These are phyloP conservation scores for Podaxis pistillaris DNA, from an alignment of 768 basidiomycete genomes.

Conservation along the genomic window DNA sequence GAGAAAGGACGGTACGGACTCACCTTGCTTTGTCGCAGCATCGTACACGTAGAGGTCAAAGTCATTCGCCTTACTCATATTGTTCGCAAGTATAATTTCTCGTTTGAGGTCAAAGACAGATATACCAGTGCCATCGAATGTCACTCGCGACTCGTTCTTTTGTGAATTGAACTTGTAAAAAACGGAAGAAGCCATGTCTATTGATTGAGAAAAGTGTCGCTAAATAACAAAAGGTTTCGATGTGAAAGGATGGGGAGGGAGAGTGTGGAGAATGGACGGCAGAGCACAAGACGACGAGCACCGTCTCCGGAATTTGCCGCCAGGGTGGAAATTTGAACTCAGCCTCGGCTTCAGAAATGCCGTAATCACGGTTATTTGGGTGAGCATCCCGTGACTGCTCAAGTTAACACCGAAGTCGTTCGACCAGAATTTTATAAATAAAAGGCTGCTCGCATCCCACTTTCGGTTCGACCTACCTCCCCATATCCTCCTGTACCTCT, in stretches of 20 bases:
- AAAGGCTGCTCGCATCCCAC: not conserved
- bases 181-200: constrained; percentile 81
- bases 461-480: not conserved
- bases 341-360: not conserved
- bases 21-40: constrained; percentile 86
- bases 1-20: constrained; percentile 19
- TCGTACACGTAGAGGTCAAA: constrained; percentile 93
- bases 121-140: constrained; percentile 98
- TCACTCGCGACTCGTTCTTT: constrained; percentile 90
- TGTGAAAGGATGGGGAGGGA: not conserved
- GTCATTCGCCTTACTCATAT: constrained; percentile 93
- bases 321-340: not conserved
- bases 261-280: not conserved
- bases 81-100: constrained; percentile 96
- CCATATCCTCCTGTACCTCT: too few relatives aligned
- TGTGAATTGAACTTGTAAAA: constrained; percentile 98
- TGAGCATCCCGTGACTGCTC: too few relatives aligned
- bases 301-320: not conserved
- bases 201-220: constrained; percentile 28
- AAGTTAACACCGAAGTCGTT: constrained; percentile 18
- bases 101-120: constrained; percentile 99
- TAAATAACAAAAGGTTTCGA: constrained; percentile 12
- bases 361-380: too few relatives aligned
- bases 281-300: not conserved
- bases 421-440: constrained; percentile 15